Evolutionary conservation across 805 yeast genomes (phyloP), one percentile per base, ranked within the genome.

Genomic region (Saturnispora diversa): DNA sequence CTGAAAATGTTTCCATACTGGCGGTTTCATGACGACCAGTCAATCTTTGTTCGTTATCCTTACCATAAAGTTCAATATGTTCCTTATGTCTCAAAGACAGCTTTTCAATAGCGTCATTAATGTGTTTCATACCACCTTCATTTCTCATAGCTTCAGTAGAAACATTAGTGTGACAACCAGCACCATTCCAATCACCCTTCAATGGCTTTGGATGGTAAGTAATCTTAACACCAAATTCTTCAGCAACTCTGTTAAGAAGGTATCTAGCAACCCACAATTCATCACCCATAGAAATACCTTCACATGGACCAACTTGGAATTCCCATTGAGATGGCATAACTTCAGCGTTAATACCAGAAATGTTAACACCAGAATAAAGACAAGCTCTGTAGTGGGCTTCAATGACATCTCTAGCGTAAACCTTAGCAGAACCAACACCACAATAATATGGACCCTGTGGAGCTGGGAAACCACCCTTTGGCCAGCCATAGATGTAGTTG

Each of bases 301-400:
- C 76, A 68, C 96, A 86, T 51, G 98, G 97, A 58, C 98, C 98
- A 53, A 90, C 97, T 75, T 90, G 98, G 84, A 84, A 90, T 74
- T 90, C 98, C 98, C 98, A 90, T 75, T 90, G 98, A 46, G 97
- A 87, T 46, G 98, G 98, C 97, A 90, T 92, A 50, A 90, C 98
- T 75, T 90, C 98, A 55, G 97, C 98, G 66, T 92, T 90, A 65
- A 92, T 88, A 73, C 98, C 98, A 40, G 95, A 82, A 53, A 90
- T 80, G 62, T 74, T 70, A 56, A 90, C 65, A 60, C 97, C 97
- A 50, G 97, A 81, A 63, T 84, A 82, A 50, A 90, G 72, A 73
- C 97, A 88, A 48, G 98, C 98, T 66, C 92, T 81, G 83, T 92
- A 92, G 74, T 90, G 98, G 45, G 98, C 97, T 75, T 90, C 98